Evolutionary conservation across 495 filamentous ascomycete species (phyloP).

Genomic region (Aspergillus mulundensis): DNA sequence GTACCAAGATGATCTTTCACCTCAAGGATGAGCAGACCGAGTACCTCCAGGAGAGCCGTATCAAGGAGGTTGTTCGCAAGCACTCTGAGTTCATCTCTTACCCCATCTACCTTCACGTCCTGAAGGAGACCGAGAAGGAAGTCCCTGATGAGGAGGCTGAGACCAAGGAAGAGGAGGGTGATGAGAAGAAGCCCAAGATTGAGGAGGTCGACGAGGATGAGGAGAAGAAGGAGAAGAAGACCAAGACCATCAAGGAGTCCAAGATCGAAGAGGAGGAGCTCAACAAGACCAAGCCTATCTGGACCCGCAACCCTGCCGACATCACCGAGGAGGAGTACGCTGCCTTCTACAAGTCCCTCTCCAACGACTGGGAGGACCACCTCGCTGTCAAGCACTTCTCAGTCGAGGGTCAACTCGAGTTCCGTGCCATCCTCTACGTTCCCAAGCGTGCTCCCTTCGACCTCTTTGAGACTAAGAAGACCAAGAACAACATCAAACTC

Average conservation of each 20-base stretch:
- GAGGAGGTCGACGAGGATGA: constrained; percentile 76
- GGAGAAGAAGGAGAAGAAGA: constrained; percentile 89
- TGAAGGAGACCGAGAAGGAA: constrained; percentile 98
- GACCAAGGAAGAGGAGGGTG: constrained; percentile 74
- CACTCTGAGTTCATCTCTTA: constrained; percentile 99
- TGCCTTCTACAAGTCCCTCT: constrained; percentile 98
- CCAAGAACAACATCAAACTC: constrained; percentile 99
- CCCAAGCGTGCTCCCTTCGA: constrained; percentile 99
- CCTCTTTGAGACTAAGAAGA: constrained; percentile 99
- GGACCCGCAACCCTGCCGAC: constrained; percentile 95
- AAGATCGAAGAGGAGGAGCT: constrained; percentile 99
- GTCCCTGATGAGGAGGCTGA: constrained; percentile 96
- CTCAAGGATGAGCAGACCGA: constrained; percentile 98
- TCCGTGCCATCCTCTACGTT: constrained; percentile 98
- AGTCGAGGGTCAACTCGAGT: constrained; percentile 99
- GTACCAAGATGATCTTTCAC: constrained; percentile 96
- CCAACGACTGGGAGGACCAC: constrained; percentile 99
- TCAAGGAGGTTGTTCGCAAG: constrained; percentile 99
- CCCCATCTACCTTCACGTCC: constrained; percentile 98
- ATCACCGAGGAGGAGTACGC: constrained; percentile 97
- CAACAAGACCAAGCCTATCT: constrained; percentile 99
- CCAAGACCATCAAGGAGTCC: constrained; percentile 98
- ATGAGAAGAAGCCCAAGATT: constrained; percentile 79
- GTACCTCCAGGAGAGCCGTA: constrained; percentile 97
- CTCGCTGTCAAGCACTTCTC: constrained; percentile 99